Evolutionary conservation across 202 grass and related monocot genomes (phyloP), one percentile per base, ranked within the genome.

Genomic region (Carex arenaria): DNA sequence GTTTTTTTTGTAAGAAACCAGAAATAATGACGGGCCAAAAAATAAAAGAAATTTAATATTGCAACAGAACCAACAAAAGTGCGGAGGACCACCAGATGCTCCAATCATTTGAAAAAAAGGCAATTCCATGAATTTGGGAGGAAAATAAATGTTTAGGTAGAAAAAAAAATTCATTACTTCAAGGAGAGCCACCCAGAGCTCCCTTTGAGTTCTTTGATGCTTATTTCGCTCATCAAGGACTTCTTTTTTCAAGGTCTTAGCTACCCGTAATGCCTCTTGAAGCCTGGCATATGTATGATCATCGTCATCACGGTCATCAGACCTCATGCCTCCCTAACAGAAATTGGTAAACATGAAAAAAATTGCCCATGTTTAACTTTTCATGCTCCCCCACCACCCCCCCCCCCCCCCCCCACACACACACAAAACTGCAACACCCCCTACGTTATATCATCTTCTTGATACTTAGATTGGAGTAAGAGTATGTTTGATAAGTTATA

Each of bases 201-300:
- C 81, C 69, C 84, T 83, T n/a, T 97, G 90, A 86, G 88, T 85
- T 75, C 85, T 94, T 61, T 83, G 81, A 38, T 87, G 87, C 87
- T 76, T 91, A 66, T 56, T 81, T 31, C 54, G 85, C 73, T 97
- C 92, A 5, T 54, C 73, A 74, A 89, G 63, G 78, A 89, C 92
- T 89, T 88, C 91, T 34, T 78, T 89, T 77, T 92, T 89, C 61
- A 92, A 81, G 74, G 84, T 85, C 73, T 92, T 87, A 55, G 88
- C 90, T 81, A 88, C 88, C 77, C 36, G 42, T 82, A 89, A 82
- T 15, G 94, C 92, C 85, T 97, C 84, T 6, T 89, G 75, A 8
- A 97, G 82, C 64, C 88, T 93, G 42, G 80, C 83, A 79, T 89
- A 84, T 30, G 93, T 45, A 70, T 2, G 18, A 70, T 70, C 67